Conservation (phyloP, 1,284 basidiomycete species). For the Cronartium ribicola region DNA sequence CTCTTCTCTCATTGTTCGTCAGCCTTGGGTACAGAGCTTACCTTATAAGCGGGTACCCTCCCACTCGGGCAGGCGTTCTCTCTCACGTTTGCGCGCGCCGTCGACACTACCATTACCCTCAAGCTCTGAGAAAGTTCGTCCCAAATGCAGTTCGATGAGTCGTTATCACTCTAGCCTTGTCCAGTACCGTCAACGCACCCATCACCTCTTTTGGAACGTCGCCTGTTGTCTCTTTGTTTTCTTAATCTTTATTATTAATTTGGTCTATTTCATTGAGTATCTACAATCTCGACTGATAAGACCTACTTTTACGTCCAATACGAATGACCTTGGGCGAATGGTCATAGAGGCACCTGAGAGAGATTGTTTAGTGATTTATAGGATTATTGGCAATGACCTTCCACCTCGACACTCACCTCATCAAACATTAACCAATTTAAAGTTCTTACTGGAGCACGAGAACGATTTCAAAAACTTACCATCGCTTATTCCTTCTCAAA, state of each 20-base stretch:
- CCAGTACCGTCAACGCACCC: background rate
- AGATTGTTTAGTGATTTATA: constrained; percentile 49
- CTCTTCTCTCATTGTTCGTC: no score
- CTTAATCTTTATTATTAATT: background rate
- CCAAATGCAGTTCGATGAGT: no score
- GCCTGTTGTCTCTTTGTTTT: background rate
- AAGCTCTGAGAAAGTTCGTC: no score
- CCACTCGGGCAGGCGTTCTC: no score
- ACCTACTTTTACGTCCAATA: background rate
- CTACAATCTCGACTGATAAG: background rate
- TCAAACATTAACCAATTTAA: constrained; percentile 50
- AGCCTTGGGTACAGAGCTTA: background rate
- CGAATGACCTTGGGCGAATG: background rate
- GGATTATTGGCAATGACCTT: constrained; percentile 51
- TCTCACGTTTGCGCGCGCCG: no score
- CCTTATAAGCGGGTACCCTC: background rate
- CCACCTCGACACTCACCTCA: constrained; percentile 49
- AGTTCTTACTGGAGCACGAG: constrained; percentile 50
- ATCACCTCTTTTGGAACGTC: background rate
- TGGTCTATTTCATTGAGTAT: background rate
- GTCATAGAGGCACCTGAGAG: constrained; percentile 44
- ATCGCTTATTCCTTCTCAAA: constrained; percentile 44
- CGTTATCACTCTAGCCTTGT: background rate
- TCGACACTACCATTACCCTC: no score
- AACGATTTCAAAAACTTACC: constrained; percentile 45